A percentile compares a stretch with the other conserved stretches of the same genome.
Conservation (phyloP, 108 stramenopile species). For the Skeletonema marinoi region DNA sequence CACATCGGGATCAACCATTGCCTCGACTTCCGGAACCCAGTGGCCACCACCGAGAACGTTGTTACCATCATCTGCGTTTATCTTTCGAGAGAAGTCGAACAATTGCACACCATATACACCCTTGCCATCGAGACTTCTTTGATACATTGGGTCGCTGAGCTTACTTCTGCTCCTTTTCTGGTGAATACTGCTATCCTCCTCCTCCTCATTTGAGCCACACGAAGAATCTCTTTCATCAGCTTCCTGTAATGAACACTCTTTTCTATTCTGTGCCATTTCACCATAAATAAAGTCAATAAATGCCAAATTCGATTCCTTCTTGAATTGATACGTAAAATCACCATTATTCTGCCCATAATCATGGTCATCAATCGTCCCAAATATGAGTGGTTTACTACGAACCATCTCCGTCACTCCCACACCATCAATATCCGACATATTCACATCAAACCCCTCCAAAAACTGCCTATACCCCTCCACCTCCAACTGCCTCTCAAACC, state of each 20-base stretch:
- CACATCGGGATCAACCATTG: constrained; percentile 77
- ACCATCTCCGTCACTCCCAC: background rate
- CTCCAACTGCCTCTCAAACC: constrained; percentile 57
- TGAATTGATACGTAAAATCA: constrained; percentile 46
- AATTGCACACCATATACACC: constrained; percentile 87
- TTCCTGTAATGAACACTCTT: background rate
- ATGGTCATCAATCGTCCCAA: constrained; percentile 88
- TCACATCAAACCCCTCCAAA: constrained; percentile 36
- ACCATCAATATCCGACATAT: background rate
- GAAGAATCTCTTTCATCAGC: background rate
- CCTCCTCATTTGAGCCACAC: background rate
- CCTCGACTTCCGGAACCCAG: constrained; percentile 65
- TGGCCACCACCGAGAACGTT: constrained; percentile 32
- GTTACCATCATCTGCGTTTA: constrained; percentile 6
- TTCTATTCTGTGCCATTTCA: constrained; percentile 21
- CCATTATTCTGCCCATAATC: constrained; percentile 85
- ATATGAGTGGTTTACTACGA: constrained; percentile 42
- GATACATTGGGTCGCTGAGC: constrained; percentile 47
- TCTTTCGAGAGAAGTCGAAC: constrained; percentile 65
- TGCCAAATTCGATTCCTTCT: constrained; percentile 48
- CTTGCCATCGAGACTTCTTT: constrained; percentile 51
- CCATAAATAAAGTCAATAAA: constrained; percentile 67
- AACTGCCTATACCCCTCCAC: constrained; percentile 59
- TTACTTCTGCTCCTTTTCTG: background rate
- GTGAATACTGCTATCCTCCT: background rate